Base-by-base conservation (phyloP, 352 stramenopile genomes). In the Thalassiosira delicatula region DNA sequence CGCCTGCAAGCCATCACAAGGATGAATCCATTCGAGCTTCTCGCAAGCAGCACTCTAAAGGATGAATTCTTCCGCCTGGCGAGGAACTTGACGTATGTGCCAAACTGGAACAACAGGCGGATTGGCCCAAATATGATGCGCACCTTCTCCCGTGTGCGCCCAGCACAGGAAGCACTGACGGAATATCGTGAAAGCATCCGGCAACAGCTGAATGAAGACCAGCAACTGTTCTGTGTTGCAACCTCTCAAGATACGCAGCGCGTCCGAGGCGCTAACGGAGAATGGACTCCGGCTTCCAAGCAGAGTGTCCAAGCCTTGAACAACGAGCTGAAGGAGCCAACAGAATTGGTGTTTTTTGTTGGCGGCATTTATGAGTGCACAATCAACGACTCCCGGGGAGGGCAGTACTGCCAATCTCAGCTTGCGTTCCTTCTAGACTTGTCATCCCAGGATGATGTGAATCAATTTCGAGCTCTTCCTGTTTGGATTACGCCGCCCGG, bases 21-120 rank as follows among this genome's bases (percentile, higher is more conserved):
- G 17, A 78, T 78, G 57, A 70, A 78, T 49, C 54, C 57, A 14
- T 35, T 30, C 59, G 27, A 49, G 35, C 21, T 68, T 3, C 14
- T 17, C 29, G 37, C 21, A 3, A 37, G 37, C 25, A 19, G 12
- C 12, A 32, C 17, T 21, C 8, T 49, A 3, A 68, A 68, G 53
- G n/a, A 4, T 30, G 8, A 53, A 65, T 66, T 75, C 40, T 49
- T 40, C 25, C 9, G 44, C 1, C 25, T 75, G n/a, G 44, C 46
- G 11, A 75, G 3, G 4, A 44, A 53, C 7, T 46, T 77, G 9
- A 69, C 54, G n/a, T 77, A 61, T 44, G 56, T 61, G 0, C 33
- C 5, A 49, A 25, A 44, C 53, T 70, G 54, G 56, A 19, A 49
- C 8, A 37, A 77, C 53, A n/a, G 2, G 11, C 8, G 53, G 14